Evolutionary conservation across 495 filamentous ascomycete species (phyloP), one percentile per base, ranked within the genome.

Genomic region (Chaetomium cochliodes): DNA sequence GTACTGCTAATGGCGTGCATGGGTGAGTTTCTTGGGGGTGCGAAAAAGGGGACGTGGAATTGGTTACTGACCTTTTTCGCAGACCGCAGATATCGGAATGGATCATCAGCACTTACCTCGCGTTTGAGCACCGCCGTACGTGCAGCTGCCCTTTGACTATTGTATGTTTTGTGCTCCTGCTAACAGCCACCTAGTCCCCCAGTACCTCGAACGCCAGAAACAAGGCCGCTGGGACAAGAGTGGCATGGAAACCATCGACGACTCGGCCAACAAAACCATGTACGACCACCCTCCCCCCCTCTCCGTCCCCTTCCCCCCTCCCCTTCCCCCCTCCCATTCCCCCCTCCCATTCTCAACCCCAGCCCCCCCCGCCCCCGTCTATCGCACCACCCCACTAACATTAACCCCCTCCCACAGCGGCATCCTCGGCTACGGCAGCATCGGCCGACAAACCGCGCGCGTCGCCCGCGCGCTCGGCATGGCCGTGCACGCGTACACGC

Each of bases 341-440:
- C 41, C 8, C 23, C 50, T 25, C 23, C 28, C 46, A 25, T n/a
- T n/a, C n/a, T n/a, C n/a, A n/a, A n/a, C n/a, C n/a, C n/a, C n/a
- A n/a, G n/a, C 28, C 28, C 28, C 28, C 28, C 28, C 28, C 28
- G 28, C 28, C 28, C 3, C 28, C 28, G 28, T 30, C 28, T 6
- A 30, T 30, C 28, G n/a, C n/a, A 30, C 28, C 28, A 30, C 6
- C 28, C 28, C 20, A 8, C 59, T 42, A 15, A 25, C 18, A 50
- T 8, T 3, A 39, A 56, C 28, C 16, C 53, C 33, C 53, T 26
- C 23, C 55, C 9, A 33, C 39, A 82, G 90, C 26, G 91, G 91
- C 12, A 89, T 96, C 44, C 80, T 96, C 5, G 92, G 92, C 6
- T 96, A 96, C 73, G 91, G 92, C 28, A 87, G 86, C 68, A 96